Base-by-base conservation (phyloP, 805 yeast species). In the Teunomyces barrocoloradensis region DNA sequence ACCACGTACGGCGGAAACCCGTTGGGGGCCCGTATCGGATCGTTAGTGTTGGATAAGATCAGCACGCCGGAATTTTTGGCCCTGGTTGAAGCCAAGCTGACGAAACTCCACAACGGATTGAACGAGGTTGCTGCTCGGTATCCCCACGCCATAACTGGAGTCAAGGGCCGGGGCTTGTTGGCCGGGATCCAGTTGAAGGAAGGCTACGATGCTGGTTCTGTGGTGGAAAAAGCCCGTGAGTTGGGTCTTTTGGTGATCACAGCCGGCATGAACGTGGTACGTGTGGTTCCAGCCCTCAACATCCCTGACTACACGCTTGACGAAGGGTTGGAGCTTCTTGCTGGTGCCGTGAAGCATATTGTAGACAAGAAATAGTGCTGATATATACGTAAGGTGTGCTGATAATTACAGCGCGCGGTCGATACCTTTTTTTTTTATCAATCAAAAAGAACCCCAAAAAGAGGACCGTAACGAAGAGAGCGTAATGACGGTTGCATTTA, bases 1-100 rank as follows among this genome's bases (percentile, higher is more conserved):
- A 92, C 98, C 2, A 92, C 99, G 0, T 92, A 86, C 63, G 98
- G 99, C 53, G 99, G 99, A 47, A 94, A 94, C 66, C 98, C 98
- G 46, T 73, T 94, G 53, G 98, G 90, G 4, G 77, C 92, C 30
- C 81, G 91, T 52, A 80, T 94, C 43, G 96, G 90, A 4, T 71
- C 77, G 37, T 84, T 86, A 60, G 96, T 94, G 11, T 68, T 94
- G 20, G 82, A 78, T 45, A 78, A 81, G 56, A 77, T 94, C 38
- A 76, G 89, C 11, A 69, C 84, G 42, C 66, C 74, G 3, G 77
- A 72, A 15, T 85, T 94, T 54, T 74, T 89, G 57, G 61, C 67
- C 6, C 65, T 74, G 9, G 97, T 94, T 17, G 69, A 71, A 15
- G 63, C 66, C 36, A 85, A 87, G 57, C 80, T 92, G 18, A 76